Evolutionary conservation across 306 rosid species (phyloP).

Genomic region (Vicia sativa): DNA sequence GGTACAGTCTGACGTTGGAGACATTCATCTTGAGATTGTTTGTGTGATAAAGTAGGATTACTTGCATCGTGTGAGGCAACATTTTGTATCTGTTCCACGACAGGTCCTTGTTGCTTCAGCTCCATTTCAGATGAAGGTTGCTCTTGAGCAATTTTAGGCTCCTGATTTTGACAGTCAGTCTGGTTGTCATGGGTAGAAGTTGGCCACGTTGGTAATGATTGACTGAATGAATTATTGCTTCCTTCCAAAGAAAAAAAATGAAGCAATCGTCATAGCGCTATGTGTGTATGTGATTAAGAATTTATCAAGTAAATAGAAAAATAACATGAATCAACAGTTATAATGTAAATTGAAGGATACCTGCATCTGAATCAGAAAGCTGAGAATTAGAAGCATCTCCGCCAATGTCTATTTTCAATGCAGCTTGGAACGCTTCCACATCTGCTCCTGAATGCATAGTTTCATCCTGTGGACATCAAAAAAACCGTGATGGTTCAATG

Average conservation of each 20-base stretch:
- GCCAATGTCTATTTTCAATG: constrained; percentile 75
- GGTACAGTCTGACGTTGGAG: constrained; percentile 51
- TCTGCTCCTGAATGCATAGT: constrained; percentile 89
- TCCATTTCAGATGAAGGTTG: constrained; percentile 63
- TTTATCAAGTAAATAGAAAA: constrained; percentile 30
- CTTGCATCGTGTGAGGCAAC: constrained; percentile 49
- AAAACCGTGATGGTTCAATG: constrained; percentile 17
- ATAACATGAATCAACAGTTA: constrained; percentile 26
- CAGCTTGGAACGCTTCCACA: constrained; percentile 89
- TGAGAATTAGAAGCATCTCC: constrained; percentile 64
- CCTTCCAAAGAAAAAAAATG: constrained; percentile 52
- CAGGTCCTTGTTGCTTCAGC: constrained; percentile 53
- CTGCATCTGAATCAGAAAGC: constrained; percentile 59
- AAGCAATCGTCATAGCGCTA: constrained; percentile 30
- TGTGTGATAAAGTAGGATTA: constrained; percentile 50
- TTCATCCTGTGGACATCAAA: constrained; percentile 63
- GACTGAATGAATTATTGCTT: constrained; percentile 59
- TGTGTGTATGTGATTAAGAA: constrained; percentile 25
- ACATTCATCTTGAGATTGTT: constrained; percentile 58
- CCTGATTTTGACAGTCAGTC: constrained; percentile 56
- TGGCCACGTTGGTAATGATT: constrained; percentile 53
- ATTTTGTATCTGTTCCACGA: constrained; percentile 51
- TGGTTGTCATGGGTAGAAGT: constrained; percentile 48
- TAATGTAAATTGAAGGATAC: constrained; percentile 24
- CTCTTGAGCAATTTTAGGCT: constrained; percentile 55